Evolutionary conservation across 768 basidiomycete species (phyloP).

Genomic region (Russula olivacea): DNA sequence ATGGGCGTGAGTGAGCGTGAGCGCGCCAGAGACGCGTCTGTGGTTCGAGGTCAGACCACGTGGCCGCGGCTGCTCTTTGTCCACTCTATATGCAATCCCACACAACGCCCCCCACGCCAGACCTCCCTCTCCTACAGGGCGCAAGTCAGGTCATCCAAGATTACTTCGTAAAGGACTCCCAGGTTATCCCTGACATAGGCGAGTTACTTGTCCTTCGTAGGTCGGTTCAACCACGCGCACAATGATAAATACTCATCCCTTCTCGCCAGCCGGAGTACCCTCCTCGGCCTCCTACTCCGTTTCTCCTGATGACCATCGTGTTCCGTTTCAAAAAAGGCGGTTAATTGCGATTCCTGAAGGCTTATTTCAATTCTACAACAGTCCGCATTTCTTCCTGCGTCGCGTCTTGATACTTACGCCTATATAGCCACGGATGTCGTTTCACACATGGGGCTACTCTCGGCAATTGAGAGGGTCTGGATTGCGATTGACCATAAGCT

Average conservation of each 20-base stretch:
- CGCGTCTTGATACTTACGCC: slow-evolving; percentile 16
- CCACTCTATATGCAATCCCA: slow-evolving; percentile 12
- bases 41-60: not conserved
- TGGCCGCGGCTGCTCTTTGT: not conserved
- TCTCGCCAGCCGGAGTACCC: slow-evolving; percentile 47
- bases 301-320: slow-evolving; percentile 69
- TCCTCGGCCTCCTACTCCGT: slow-evolving; percentile 76
- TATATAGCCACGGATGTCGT: slow-evolving; percentile 55
- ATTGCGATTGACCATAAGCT: slow-evolving; percentile 91
- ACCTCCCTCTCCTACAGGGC: slow-evolving; percentile 56
- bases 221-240: not conserved
- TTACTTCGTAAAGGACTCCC: slow-evolving; percentile 64
- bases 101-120: slow-evolving; percentile 36
- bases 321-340: slow-evolving; percentile 74
- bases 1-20: slow-evolving; percentile 25
- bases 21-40: slow-evolving; percentile 1
- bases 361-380: slow-evolving; percentile 72
- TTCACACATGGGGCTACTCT: slow-evolving; percentile 85
- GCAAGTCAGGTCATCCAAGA: slow-evolving; percentile 66
- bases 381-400: slow-evolving; percentile 33
- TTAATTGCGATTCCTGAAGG: slow-evolving; percentile 74
- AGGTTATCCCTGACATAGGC: slow-evolving; percentile 68
- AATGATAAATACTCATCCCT: not conserved
- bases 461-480: slow-evolving; percentile 93
- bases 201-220: slow-evolving; percentile 60